phyloP scores from a whole-genome alignment of 306 rosid species.

The Glycine soja region DNA sequence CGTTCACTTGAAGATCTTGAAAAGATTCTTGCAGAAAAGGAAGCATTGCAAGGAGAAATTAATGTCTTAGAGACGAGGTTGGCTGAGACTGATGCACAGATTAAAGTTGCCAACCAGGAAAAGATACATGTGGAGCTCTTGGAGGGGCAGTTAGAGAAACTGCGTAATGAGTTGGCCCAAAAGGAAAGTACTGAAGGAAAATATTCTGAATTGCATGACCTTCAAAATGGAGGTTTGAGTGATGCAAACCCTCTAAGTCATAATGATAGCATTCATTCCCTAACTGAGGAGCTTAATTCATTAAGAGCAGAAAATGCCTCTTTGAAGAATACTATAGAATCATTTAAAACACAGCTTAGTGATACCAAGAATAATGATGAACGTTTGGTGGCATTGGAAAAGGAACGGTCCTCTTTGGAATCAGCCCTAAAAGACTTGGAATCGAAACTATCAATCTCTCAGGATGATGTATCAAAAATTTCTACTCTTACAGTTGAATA shows the following conservation, averaged over 20 bases:
- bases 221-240: conserved; percentile 41
- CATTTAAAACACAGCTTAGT: conserved; percentile 63
- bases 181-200: conserved; percentile 53
- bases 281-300: conserved; percentile 64
- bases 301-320: conserved; percentile 74
- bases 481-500: conserved; percentile 70
- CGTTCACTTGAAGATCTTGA: conserved; percentile 81
- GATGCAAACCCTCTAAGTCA: conserved; percentile 45
- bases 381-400: conserved; percentile 71
- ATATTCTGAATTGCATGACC: conserved; percentile 48
- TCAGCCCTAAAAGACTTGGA: conserved; percentile 74
- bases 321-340: conserved; percentile 66
- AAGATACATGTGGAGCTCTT: conserved; percentile 71
- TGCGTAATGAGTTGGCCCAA: conserved; percentile 58
- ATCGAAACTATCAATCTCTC: conserved; percentile 68
- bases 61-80: conserved; percentile 70
- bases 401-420: conserved; percentile 74
- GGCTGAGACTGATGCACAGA: conserved; percentile 82
- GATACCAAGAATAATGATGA: conserved; percentile 61
- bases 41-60: conserved; percentile 76
- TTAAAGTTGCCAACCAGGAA: conserved; percentile 72
- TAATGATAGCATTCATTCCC: conserved; percentile 49
- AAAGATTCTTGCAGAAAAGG: conserved; percentile 76
- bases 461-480: conserved; percentile 71
- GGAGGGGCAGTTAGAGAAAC: conserved; percentile 68